Conservation (phyloP, 495 filamentous ascomycete genomes). For the Aspergillus coremiiformis region DNA sequence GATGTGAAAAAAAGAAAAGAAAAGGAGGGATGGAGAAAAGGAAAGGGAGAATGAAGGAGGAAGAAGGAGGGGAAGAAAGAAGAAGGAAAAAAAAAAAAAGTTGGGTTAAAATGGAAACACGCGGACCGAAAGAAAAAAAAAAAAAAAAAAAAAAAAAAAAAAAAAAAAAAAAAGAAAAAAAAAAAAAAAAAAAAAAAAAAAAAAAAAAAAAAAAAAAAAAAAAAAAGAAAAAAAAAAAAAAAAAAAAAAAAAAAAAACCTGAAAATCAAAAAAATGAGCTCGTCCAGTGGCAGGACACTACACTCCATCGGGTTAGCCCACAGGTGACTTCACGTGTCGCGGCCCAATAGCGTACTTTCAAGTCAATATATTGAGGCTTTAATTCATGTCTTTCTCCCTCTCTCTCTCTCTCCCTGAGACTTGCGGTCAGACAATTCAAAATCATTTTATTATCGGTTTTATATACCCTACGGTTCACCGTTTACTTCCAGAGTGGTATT, state of each 20-base stretch:
- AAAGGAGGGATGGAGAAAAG: slow-evolving; percentile 14
- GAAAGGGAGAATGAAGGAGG: slow-evolving; percentile 13
- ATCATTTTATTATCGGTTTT: neutral
- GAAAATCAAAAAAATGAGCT: neutral
- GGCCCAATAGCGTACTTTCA: neutral
- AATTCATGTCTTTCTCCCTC: neutral
- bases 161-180: slow-evolving; percentile 17
- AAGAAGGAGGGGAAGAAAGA: neutral
- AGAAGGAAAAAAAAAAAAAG: neutral
- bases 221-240: neutral
- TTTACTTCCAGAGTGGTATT: neutral
- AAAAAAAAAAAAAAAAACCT: neutral
- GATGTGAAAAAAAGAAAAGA: slow-evolving; percentile 16
- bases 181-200: slow-evolving; percentile 20
- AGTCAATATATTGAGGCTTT: too few relatives aligned
- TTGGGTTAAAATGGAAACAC: slow-evolving; percentile 16
- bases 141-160: slow-evolving; percentile 11
- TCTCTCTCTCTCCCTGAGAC: neutral
- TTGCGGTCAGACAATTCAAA: neutral
- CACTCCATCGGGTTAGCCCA: neutral
- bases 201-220: slow-evolving; percentile 12
- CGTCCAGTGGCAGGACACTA: neutral
- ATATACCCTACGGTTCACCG: neutral
- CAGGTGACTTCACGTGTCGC: neutral
- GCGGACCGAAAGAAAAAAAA: slow-evolving; percentile 21